These are phyloP conservation scores for Trichoderma sp. DNA, from an alignment of 2,329 filamentous ascomycete species.

Conservation along the genomic window DNA sequence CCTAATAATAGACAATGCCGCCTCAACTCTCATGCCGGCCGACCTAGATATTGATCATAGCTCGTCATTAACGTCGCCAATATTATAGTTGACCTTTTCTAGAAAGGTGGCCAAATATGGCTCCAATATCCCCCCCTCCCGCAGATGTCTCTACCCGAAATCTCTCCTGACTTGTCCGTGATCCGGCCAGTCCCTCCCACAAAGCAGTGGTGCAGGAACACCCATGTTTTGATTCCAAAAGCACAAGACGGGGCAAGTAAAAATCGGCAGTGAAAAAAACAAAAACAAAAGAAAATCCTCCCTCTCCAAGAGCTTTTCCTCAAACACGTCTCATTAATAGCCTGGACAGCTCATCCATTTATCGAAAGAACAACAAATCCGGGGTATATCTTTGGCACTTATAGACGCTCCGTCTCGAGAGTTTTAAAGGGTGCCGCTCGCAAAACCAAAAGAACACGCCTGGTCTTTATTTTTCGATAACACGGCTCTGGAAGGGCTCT, in stretches of 20 bases:
- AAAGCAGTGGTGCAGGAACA: constrained; percentile 18
- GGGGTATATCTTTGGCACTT: constrained; percentile 23
- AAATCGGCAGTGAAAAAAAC: constrained; percentile 17
- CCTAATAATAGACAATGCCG: constrained; percentile 18
- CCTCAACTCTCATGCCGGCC: constrained; percentile 1
- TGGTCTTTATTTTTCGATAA: constrained; percentile 14
- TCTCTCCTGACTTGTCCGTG: constrained; percentile 16
- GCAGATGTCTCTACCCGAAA: constrained; percentile 12
- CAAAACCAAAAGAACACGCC: constrained; percentile 16
- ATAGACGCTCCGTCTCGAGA: constrained; percentile 18
- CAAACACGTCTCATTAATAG: constrained; percentile 8
- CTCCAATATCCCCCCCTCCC: not conserved
- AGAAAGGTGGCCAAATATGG: constrained; percentile 19
- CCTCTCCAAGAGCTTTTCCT: constrained; percentile 12
- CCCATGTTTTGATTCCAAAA: constrained; percentile 7
- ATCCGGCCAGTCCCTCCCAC: constrained; percentile 18
- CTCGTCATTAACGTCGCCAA: constrained; percentile 21
- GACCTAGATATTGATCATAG: constrained; percentile 17
- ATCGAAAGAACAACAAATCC: constrained; percentile 23
- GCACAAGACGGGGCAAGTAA: constrained; percentile 19
- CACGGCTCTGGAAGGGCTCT: constrained; percentile 8
- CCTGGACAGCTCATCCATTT: constrained; percentile 19
- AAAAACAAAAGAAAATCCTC: constrained; percentile 17
- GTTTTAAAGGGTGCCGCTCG: constrained; percentile 9
- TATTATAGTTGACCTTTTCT: constrained; percentile 20